A percentile compares a stretch with the other conserved stretches of the same genome.
Evolutionary conservation across 2,329 filamentous ascomycete genomes (phyloP).

Genomic region (Zelopaecilomyces penicillatus): DNA sequence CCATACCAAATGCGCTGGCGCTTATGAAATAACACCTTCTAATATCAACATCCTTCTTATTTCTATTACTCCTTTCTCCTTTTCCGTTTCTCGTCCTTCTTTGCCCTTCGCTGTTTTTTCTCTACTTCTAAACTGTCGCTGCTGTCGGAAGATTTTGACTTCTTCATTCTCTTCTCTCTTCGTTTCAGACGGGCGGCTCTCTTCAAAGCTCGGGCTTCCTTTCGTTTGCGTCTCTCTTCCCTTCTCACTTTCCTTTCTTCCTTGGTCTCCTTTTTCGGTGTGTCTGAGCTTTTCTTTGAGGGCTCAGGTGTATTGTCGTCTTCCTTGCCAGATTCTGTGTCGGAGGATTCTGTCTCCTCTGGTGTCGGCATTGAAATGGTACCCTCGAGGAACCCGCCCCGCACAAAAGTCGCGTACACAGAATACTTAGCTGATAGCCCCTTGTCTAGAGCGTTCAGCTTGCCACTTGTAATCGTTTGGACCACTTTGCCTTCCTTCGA

Average conservation of each 20-base stretch:
- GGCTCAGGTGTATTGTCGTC: conserved; percentile 23
- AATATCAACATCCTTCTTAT: not conserved
- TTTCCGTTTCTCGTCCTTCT: conserved; percentile 25
- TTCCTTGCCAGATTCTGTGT: conserved; percentile 15
- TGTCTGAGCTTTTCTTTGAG: conserved; percentile 5
- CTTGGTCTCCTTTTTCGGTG: conserved; percentile 18
- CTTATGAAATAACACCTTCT: not conserved
- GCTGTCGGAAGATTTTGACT: conserved; percentile 19
- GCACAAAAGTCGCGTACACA: conserved; percentile 78
- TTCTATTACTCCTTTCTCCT: conserved; percentile 15
- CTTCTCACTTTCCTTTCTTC: conserved; percentile 12
- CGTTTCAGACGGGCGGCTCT: conserved; percentile 21
- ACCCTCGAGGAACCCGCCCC: conserved; percentile 67
- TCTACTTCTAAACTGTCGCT: conserved; percentile 20
- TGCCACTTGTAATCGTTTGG: conserved; percentile 46
- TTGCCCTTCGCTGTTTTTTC: conserved; percentile 16
- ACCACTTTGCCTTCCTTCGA: conserved; percentile 46
- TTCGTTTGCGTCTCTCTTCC: conserved; percentile 19
- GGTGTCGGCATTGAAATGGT: conserved; percentile 40
- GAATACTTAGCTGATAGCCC: conserved; percentile 49
- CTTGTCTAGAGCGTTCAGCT: conserved; percentile 48
- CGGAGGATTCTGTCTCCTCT: conserved; percentile 18
- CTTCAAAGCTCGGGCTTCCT: conserved; percentile 16
- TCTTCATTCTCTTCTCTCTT: conserved; percentile 27
- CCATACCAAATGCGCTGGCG: conserved; percentile 12